phyloP scores from a whole-genome alignment of 2,329 filamentous ascomycete genomes.

The Monosporascus cannonballus region DNA sequence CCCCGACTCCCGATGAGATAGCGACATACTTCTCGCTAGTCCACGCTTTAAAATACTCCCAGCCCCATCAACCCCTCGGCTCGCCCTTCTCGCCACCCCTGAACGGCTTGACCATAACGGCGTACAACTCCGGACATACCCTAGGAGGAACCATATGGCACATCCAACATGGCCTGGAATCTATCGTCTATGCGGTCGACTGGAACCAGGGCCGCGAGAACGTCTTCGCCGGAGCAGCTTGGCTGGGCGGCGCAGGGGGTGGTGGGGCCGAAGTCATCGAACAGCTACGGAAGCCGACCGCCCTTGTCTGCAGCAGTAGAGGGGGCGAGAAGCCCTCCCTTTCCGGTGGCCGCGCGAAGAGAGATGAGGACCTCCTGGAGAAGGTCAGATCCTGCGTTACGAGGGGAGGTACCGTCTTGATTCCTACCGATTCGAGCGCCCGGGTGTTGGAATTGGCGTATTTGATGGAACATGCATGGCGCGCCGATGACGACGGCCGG shows the following conservation, averaged over 20 bases:
- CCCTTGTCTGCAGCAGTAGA: slow-evolving; percentile 84
- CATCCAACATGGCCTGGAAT: slow-evolving; percentile 93
- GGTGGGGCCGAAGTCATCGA: slow-evolving; percentile 89
- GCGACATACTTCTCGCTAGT: slow-evolving; percentile 86
- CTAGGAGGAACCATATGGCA: slow-evolving; percentile 98
- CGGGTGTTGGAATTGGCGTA: slow-evolving; percentile 88
- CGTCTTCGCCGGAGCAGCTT: slow-evolving; percentile 86
- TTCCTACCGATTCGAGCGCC: slow-evolving; percentile 94
- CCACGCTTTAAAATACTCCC: slow-evolving; percentile 91
- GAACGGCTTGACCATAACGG: slow-evolving; percentile 88
- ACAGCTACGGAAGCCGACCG: slow-evolving; percentile 86
- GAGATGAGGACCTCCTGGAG: slow-evolving; percentile 79
- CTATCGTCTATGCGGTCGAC: slow-evolving; percentile 93
- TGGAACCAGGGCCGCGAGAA: slow-evolving; percentile 99
- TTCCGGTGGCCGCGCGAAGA: slow-evolving; percentile 66
- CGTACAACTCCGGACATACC: slow-evolving; percentile 94
- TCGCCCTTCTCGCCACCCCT: slow-evolving; percentile 85
- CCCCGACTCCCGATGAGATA: slow-evolving; percentile 83
- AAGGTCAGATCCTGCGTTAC: slow-evolving; percentile 74
- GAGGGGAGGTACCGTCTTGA: slow-evolving; percentile 83
- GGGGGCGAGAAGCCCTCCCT: slow-evolving; percentile 68
- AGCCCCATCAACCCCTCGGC: slow-evolving; percentile 83
- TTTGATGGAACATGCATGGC: slow-evolving; percentile 87
- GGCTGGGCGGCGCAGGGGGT: slow-evolving; percentile 75
- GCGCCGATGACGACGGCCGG: slow-evolving; percentile 52